Evolutionary conservation across 2,329 filamentous ascomycete species (phyloP).

Genomic region (Fusarium luffae): DNA sequence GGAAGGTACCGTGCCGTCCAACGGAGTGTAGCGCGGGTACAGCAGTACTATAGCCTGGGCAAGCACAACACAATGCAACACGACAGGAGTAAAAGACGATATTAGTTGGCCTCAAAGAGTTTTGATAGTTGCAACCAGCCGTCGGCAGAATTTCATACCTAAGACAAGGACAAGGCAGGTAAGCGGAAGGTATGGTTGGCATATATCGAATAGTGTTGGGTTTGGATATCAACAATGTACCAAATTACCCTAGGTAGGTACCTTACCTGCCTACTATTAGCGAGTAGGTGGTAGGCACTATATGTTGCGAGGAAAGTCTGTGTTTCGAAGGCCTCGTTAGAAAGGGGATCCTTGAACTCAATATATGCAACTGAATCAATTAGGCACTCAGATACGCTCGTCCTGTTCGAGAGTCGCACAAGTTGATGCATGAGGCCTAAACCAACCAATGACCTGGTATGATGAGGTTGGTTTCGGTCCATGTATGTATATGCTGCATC

Average conservation of each 20-base stretch:
- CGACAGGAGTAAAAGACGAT: conserved; percentile 12
- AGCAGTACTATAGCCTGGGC: background rate
- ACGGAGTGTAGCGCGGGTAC: background rate
- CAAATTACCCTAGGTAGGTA: background rate
- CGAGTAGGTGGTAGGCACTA: background rate
- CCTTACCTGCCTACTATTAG: background rate
- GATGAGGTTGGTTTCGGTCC: conserved; percentile 15
- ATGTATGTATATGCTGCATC: background rate
- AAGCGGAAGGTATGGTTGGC: conserved; percentile 12
- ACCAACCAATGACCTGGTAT: conserved; percentile 23
- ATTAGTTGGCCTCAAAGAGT: conserved; percentile 36
- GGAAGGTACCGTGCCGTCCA: conserved; percentile 2
- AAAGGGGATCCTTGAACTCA: conserved; percentile 27
- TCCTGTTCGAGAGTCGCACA: conserved; percentile 14
- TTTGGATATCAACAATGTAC: conserved; percentile 7
- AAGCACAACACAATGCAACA: background rate
- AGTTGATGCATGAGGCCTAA: conserved; percentile 29
- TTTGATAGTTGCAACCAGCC: conserved; percentile 18
- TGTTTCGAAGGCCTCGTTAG: conserved; percentile 39
- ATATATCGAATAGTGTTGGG: conserved; percentile 23
- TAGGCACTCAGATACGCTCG: conserved; percentile 20
- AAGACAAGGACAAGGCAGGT: conserved; percentile 7
- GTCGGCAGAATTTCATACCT: conserved; percentile 25
- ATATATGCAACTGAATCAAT: conserved; percentile 31
- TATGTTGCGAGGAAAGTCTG: conserved; percentile 31